These are phyloP conservation scores for Bjerkandera adusta DNA, from an alignment of 1,284 basidiomycete species.

Conservation along the genomic window DNA sequence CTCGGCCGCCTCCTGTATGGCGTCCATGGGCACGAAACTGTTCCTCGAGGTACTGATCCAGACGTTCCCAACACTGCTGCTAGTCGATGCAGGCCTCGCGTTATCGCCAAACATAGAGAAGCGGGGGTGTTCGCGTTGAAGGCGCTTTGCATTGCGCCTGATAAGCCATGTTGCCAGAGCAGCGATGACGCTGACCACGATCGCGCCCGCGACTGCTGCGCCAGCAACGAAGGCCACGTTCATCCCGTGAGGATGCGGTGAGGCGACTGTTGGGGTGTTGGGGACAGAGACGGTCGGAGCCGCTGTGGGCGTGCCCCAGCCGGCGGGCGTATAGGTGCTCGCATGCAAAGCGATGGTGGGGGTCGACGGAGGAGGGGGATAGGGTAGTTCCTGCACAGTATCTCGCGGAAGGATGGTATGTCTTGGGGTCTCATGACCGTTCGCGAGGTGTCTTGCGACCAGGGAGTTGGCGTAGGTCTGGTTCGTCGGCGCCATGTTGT, in stretches of 20 bases:
- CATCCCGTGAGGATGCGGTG: conserved; percentile 3
- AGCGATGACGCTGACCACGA: conserved; percentile 4
- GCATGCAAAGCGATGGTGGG: conserved; percentile 16
- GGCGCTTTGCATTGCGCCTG: conserved; percentile 8
- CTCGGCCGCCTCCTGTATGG: not conserved
- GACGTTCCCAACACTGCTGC: too few relatives aligned
- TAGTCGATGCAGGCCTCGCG: too few relatives aligned
- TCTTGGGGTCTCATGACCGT: too few relatives aligned
- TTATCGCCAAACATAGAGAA: conserved; percentile 8
- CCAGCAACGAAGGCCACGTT: conserved; percentile 15
- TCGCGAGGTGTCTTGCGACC: too few relatives aligned
- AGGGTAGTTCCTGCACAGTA: too few relatives aligned
- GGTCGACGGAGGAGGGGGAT: conserved; percentile 16
- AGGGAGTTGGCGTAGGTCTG: too few relatives aligned
- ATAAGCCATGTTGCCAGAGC: conserved; percentile 2
- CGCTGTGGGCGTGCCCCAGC: not conserved
- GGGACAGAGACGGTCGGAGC: not conserved
- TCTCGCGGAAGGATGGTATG: too few relatives aligned
- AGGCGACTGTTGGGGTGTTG: not conserved
- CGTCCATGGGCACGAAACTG: not conserved
- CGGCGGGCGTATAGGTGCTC: conserved; percentile 7
- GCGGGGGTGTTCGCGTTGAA: conserved; percentile 1
- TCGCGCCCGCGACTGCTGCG: conserved; percentile 8
- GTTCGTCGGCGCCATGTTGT: too few relatives aligned
- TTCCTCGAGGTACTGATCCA: conserved; percentile 11